phyloP scores from a whole-genome alignment of 2,329 filamentous ascomycete genomes.

The Coniochaeta pulveracea region DNA sequence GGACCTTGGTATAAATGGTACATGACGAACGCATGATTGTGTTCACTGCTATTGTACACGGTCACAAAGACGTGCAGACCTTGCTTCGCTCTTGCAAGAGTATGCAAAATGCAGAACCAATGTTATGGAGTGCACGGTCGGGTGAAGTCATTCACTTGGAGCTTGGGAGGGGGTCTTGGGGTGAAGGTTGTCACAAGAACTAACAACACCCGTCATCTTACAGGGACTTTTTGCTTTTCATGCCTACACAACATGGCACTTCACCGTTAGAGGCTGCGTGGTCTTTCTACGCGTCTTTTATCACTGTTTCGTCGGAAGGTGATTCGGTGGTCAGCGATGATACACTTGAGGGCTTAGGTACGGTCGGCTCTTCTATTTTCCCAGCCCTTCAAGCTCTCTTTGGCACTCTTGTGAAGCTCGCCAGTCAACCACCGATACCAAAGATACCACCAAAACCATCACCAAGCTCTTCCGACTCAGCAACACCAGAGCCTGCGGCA shows the following conservation, averaged over 20 bases:
- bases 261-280: slow-evolving; percentile 71
- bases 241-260: slow-evolving; percentile 52
- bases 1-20: no score
- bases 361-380: slow-evolving; percentile 58
- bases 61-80: no score
- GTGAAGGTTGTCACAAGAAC: no score
- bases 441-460: slow-evolving; percentile 6
- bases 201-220: slow-evolving; percentile 6
- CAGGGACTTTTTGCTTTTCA: slow-evolving; percentile 89
- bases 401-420: slow-evolving; percentile 63
- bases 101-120: no score
- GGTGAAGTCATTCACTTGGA: no score
- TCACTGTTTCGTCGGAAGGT: slow-evolving; percentile 85
- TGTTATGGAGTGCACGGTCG: no score
- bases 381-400: slow-evolving; percentile 61
- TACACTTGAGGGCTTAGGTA: slow-evolving; percentile 90
- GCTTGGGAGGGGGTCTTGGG: no score
- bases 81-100: no score
- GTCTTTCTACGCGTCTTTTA: slow-evolving; percentile 82
- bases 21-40: background rate
- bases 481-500: slow-evolving; percentile 7
- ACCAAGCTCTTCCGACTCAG: slow-evolving; percentile 21
- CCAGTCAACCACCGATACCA: slow-evolving; percentile 19
- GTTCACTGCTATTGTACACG: no score
- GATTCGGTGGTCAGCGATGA: slow-evolving; percentile 89